Percentiles rank a stretch among this genome's conserved stretches.
Conservation (phyloP, 495 filamentous ascomycete species). For the Hypoxylon intermedium region DNA sequence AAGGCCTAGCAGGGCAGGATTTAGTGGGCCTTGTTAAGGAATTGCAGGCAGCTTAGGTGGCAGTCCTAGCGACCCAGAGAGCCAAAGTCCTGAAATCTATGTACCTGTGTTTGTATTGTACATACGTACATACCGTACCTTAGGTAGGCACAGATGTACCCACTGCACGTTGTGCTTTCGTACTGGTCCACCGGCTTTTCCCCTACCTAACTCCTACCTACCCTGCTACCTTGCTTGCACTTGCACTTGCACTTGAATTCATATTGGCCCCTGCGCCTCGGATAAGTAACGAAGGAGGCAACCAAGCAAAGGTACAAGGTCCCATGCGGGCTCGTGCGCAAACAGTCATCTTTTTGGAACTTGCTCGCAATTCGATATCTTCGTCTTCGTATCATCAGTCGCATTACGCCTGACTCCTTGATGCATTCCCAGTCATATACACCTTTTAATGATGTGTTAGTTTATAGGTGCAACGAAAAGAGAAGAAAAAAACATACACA, state of each 20-base stretch:
- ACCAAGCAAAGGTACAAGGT: constrained; percentile 4
- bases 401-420: neutral
- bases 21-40: constrained; percentile 34
- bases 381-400: neutral
- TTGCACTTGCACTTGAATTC: neutral
- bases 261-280: constrained; percentile 24
- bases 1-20: constrained; percentile 22
- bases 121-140: too few species aligned
- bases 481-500: neutral
- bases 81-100: constrained; percentile 23
- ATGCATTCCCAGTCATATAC: neutral
- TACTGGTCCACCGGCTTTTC: constrained; percentile 28
- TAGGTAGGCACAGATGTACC: too few species aligned
- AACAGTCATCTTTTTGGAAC: neutral
- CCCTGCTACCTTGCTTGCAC: too few species aligned
- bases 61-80: constrained; percentile 17
- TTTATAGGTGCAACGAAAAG: neutral
- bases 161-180: constrained; percentile 13
- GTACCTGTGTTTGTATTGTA: too few species aligned
- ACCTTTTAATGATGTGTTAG: neutral
- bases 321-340: neutral
- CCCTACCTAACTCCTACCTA: too few species aligned
- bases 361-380: neutral
- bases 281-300: constrained; percentile 37
- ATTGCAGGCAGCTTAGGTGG: constrained; percentile 16